Evolutionary conservation across 1,284 basidiomycete species (phyloP).

Genomic region (Phellopilus nigrolimitatus): DNA sequence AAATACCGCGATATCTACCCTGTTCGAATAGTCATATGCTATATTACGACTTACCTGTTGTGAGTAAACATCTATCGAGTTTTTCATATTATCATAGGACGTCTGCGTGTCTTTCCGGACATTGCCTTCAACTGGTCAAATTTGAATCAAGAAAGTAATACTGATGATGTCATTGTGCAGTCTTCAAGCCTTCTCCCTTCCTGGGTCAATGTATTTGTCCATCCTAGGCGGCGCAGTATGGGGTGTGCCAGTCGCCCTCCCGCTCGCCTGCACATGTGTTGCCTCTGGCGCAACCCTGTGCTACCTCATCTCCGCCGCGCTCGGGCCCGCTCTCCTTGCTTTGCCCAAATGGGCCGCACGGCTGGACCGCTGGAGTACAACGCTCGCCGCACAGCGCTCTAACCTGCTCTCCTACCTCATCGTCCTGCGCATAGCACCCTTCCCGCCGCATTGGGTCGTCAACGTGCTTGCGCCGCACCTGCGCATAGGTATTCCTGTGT

Average conservation of each 20-base stretch:
- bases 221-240: slow-evolving; percentile 96
- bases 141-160: background rate
- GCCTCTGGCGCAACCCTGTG: slow-evolving; percentile 90
- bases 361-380: slow-evolving; percentile 77
- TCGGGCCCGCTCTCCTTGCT: slow-evolving; percentile 85
- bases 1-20: slow-evolving; percentile 87
- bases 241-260: slow-evolving; percentile 86
- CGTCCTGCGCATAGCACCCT: slow-evolving; percentile 87
- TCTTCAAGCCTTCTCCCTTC: slow-evolving; percentile 93
- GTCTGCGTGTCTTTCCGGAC: background rate
- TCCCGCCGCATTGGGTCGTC: slow-evolving; percentile 96
- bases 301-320: slow-evolving; percentile 86
- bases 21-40: slow-evolving; percentile 75
- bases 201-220: slow-evolving; percentile 97
- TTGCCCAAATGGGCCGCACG: slow-evolving; percentile 80
- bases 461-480: slow-evolving; percentile 94
- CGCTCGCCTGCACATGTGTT: slow-evolving; percentile 89
- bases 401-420: slow-evolving; percentile 89
- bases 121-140: background rate
- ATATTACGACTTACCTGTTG: slow-evolving; percentile 90
- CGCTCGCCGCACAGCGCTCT: slow-evolving; percentile 66
- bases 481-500: slow-evolving; percentile 78
- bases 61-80: slow-evolving; percentile 36
- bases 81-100: background rate
- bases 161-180: slow-evolving; percentile 36